phyloP scores from a whole-genome alignment of 495 filamentous ascomycete species.

The Evernia prunastri region DNA sequence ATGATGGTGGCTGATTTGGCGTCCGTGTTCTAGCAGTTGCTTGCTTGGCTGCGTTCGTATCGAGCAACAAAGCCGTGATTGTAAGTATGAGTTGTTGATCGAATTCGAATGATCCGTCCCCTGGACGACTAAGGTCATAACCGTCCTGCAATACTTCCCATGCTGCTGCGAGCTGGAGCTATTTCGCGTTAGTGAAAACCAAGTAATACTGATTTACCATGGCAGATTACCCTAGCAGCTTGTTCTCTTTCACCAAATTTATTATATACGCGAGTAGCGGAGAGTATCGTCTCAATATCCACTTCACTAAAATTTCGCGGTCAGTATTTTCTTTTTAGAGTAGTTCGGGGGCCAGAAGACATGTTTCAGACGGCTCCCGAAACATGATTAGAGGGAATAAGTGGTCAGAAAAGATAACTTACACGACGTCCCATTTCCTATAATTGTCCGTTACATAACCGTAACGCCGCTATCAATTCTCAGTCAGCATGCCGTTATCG shows the following conservation, averaged over 20 bases:
- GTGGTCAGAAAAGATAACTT: too few species aligned
- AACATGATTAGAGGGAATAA: too few species aligned
- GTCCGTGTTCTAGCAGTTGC: constrained; percentile 29
- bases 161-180: constrained; percentile 16
- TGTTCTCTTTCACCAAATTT: constrained; percentile 23
- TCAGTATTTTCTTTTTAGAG: too few species aligned
- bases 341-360: too few species aligned
- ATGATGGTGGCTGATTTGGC: constrained; percentile 33
- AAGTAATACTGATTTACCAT: constrained; percentile 36
- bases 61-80: constrained; percentile 39
- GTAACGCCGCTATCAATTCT: constrained; percentile 52
- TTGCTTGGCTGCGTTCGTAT: constrained; percentile 31
- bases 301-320: too few species aligned
- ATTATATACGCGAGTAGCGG: constrained; percentile 32
- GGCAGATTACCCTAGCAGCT: constrained; percentile 22
- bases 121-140: constrained; percentile 43
- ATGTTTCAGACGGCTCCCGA: too few species aligned
- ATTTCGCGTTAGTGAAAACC: constrained; percentile 5
- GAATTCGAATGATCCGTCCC: constrained; percentile 31
- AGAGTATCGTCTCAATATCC: constrained; percentile 49
- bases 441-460: constrained; percentile 81
- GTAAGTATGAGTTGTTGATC: constrained; percentile 27
- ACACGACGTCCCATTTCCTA: constrained; percentile 70
- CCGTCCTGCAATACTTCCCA: constrained; percentile 46
- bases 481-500: not conserved